Percentiles rank a stretch among this genome's conserved stretches.
These are phyloP conservation scores for Taphrina wiesneri DNA, from an alignment of 1,139 yeast genomes.

Conservation along the genomic window DNA sequence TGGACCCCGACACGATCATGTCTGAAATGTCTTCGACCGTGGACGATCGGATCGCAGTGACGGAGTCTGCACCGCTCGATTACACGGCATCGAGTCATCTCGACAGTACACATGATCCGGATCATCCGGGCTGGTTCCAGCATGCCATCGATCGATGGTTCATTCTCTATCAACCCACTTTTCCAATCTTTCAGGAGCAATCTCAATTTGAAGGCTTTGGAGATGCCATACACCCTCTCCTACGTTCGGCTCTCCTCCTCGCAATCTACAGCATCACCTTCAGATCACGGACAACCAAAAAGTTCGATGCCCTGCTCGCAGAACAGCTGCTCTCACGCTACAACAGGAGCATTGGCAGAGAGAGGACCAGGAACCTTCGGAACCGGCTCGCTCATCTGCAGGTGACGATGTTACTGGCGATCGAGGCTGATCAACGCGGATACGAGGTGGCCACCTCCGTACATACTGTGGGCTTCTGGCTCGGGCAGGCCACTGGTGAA, in stretches of 20 bases:
- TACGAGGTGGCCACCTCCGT: conserved; percentile 14
- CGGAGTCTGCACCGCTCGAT: not conserved
- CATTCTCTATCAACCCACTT: conserved; percentile 29
- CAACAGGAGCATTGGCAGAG: conserved; percentile 1
- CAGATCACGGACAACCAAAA: conserved; percentile 12
- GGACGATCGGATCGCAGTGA: not conserved
- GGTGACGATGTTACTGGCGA: conserved; percentile 42
- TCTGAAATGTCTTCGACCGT: not conserved
- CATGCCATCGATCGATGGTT: conserved; percentile 29
- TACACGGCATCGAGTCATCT: not conserved
- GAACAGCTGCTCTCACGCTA: conserved; percentile 22
- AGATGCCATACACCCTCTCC: conserved; percentile 1
- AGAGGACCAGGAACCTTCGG: not conserved
- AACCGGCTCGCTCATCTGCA: conserved; percentile 22
- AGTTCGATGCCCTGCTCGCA: conserved; percentile 23
- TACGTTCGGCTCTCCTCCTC: conserved; percentile 26
- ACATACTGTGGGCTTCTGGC: conserved; percentile 43
- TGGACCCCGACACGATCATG: not conserved
- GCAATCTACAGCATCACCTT: conserved; percentile 25
- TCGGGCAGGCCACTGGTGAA: conserved; percentile 48
- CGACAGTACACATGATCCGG: not conserved
- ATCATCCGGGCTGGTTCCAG: conserved; percentile 19
- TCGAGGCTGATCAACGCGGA: conserved; percentile 45
- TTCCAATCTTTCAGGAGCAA: conserved; percentile 15
- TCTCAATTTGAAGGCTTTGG: conserved; percentile 1